Percentiles rank a stretch among this genome's conserved stretches.
These are phyloP conservation scores for Breynia disticha DNA, from an alignment of 441 rosid genomes.

Conservation along the genomic window DNA sequence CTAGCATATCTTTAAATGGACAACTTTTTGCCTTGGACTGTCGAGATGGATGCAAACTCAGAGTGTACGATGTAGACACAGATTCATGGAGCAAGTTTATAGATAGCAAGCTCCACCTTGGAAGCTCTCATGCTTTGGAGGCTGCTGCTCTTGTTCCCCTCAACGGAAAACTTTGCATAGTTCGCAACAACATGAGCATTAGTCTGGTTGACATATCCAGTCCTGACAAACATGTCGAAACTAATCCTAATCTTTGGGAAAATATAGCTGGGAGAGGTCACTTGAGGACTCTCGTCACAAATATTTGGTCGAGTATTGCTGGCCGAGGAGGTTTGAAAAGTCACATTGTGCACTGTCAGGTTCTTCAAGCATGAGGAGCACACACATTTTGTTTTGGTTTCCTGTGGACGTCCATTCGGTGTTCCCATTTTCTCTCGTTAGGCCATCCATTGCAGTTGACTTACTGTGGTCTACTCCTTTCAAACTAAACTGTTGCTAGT, in stretches of 20 bases:
- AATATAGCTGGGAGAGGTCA: constrained; percentile 68
- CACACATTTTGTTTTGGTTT: constrained; percentile 13
- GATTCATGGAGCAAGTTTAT: constrained; percentile 76
- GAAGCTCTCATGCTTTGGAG: constrained; percentile 65
- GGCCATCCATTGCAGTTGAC: constrained; percentile 13
- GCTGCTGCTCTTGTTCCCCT: constrained; percentile 88
- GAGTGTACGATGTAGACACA: constrained; percentile 54
- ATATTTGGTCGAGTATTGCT: constrained; percentile 82
- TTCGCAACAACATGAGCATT: constrained; percentile 83
- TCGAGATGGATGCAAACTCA: constrained; percentile 76
- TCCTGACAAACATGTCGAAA: constrained; percentile 49
- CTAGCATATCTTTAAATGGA: constrained; percentile 62
- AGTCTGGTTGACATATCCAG: constrained; percentile 76
- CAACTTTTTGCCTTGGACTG: constrained; percentile 75
- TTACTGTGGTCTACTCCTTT: too few species aligned
- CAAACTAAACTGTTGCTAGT: too few species aligned
- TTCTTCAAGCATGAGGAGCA: constrained; percentile 66
- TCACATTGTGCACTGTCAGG: constrained; percentile 86
- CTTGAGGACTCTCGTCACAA: constrained; percentile 59
- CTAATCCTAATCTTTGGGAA: constrained; percentile 68
- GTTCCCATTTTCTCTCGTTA: constrained; percentile 12
- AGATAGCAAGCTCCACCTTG: constrained; percentile 81
- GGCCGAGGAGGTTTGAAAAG: constrained; percentile 70
- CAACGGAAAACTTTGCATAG: constrained; percentile 71
- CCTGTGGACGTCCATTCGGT: constrained; percentile 8